Evolutionary conservation across 2,329 filamentous ascomycete species (phyloP).

Genomic region (Beauveria caledonica): DNA sequence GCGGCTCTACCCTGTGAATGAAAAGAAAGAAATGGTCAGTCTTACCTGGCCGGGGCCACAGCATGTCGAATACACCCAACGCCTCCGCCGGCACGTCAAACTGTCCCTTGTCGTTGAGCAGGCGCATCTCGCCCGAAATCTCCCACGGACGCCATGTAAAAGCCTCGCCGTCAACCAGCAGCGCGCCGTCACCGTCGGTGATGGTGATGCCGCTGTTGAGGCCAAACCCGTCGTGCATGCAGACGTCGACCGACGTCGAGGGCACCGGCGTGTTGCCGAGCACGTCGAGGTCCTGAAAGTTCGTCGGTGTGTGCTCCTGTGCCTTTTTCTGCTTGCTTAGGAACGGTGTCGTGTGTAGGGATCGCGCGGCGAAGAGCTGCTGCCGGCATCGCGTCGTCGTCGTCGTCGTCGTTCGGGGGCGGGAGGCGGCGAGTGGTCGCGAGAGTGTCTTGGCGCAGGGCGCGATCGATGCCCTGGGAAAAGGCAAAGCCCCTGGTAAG

Average conservation of each 20-base stretch:
- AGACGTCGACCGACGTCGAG: conserved; percentile 76
- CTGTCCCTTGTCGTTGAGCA: conserved; percentile 71
- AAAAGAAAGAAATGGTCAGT: not conserved
- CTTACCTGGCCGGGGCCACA: conserved; percentile 84
- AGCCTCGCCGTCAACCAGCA: conserved; percentile 79
- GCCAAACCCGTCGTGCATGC: conserved; percentile 74
- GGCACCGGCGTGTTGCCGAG: conserved; percentile 67
- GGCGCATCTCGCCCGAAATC: conserved; percentile 31
- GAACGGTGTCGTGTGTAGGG: conserved; percentile 16
- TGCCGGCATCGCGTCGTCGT: not conserved
- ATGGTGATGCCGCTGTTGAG: conserved; percentile 74
- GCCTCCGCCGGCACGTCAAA: conserved; percentile 65
- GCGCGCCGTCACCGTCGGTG: conserved; percentile 57
- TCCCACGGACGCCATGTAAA: conserved; percentile 86
- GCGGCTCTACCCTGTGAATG: not conserved
- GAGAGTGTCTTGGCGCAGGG: not conserved
- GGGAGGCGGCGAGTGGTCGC: not conserved
- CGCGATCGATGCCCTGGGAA: not conserved
- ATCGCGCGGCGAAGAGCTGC: not conserved
- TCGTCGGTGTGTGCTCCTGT: conserved; percentile 35
- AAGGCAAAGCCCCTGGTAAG: not conserved
- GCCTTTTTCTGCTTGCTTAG: conserved; percentile 16
- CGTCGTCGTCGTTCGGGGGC: not conserved
- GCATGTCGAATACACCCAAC: conserved; percentile 66
- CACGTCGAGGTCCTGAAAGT: conserved; percentile 72